These are phyloP conservation scores for Hypocrella siamensis DNA, from an alignment of 2,329 filamentous ascomycete species.

Conservation along the genomic window DNA sequence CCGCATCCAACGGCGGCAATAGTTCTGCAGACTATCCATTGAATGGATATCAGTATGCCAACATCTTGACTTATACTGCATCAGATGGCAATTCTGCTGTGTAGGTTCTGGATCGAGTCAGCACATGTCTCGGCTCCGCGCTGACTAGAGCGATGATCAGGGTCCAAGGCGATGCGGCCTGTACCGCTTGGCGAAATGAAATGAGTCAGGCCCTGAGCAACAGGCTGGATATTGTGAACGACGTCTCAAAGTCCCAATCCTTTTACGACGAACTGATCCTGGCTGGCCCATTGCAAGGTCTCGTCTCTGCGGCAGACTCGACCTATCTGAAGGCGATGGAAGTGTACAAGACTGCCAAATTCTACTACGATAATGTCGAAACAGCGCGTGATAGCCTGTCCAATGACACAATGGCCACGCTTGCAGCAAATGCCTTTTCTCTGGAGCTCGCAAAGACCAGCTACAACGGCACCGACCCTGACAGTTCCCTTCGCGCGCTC, in stretches of 20 bases:
- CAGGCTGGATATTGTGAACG: constrained; percentile 9
- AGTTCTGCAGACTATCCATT: constrained; percentile 49
- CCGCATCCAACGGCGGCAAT: constrained; percentile 12
- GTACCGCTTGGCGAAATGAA: constrained; percentile 20
- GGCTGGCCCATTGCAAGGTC: constrained; percentile 18
- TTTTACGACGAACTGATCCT: constrained; percentile 30
- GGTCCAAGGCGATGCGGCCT: constrained; percentile 22
- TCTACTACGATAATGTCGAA: constrained; percentile 34
- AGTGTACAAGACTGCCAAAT: constrained; percentile 40
- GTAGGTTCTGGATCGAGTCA: constrained; percentile 17
- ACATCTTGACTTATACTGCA: constrained; percentile 37
- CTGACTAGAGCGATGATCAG: constrained; percentile 12
- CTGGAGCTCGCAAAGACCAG: constrained; percentile 44
- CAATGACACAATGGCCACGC: constrained; percentile 19
- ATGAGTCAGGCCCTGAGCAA: constrained; percentile 10
- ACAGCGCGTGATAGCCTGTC: constrained; percentile 23
- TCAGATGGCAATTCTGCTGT: constrained; percentile 27
- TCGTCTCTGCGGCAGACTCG: constrained; percentile 17
- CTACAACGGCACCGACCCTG: constrained; percentile 34
- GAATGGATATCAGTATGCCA: constrained; percentile 67
- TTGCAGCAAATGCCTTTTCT: constrained; percentile 47
- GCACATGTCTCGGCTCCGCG: background rate
- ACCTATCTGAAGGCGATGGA: constrained; percentile 34
- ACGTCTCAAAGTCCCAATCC: constrained; percentile 13
- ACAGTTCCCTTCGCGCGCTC: constrained; percentile 18